Percentiles rank a stretch among this genome's conserved stretches.
phyloP scores from a whole-genome alignment of 306 rosid species.

The Alnus rubra region DNA sequence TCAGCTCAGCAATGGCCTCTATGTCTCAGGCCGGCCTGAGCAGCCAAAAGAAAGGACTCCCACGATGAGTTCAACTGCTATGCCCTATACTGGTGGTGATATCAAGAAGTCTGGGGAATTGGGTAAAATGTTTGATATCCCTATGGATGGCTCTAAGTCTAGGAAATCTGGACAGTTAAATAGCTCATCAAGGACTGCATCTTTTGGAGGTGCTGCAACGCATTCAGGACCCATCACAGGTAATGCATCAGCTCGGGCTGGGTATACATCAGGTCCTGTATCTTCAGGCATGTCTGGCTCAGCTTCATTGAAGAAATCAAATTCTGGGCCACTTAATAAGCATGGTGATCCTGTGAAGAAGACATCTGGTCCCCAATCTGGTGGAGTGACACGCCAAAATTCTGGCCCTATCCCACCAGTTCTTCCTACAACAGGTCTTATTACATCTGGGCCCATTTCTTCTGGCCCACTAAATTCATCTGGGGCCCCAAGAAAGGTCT shows the following conservation, averaged over 20 bases:
- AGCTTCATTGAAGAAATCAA: constrained; percentile 78
- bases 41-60: constrained; percentile 96
- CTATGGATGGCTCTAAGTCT: constrained; percentile 86
- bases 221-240: constrained; percentile 91
- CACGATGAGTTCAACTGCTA: constrained; percentile 87
- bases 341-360: constrained; percentile 97
- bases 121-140: constrained; percentile 97
- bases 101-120: constrained; percentile 92
- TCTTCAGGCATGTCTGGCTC: constrained; percentile 71
- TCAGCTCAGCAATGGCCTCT: constrained; percentile 98
- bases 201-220: constrained; percentile 91
- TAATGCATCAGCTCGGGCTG: constrained; percentile 69
- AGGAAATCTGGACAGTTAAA: constrained; percentile 88
- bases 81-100: constrained; percentile 98
- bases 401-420: constrained; percentile 95
- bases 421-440: constrained; percentile 94
- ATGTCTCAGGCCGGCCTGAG: constrained; percentile 98
- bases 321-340: constrained; percentile 92
- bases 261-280: constrained; percentile 72
- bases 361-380: constrained; percentile 98
- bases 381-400: constrained; percentile 92
- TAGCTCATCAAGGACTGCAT: constrained; percentile 82
- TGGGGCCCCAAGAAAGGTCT: constrained; percentile 98
- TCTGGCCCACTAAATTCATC: constrained; percentile 93
- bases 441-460: constrained; percentile 91